Evolutionary conservation across 169 alveolate genomes (phyloP).

Genomic region (Plasmodium knowlesi): DNA sequence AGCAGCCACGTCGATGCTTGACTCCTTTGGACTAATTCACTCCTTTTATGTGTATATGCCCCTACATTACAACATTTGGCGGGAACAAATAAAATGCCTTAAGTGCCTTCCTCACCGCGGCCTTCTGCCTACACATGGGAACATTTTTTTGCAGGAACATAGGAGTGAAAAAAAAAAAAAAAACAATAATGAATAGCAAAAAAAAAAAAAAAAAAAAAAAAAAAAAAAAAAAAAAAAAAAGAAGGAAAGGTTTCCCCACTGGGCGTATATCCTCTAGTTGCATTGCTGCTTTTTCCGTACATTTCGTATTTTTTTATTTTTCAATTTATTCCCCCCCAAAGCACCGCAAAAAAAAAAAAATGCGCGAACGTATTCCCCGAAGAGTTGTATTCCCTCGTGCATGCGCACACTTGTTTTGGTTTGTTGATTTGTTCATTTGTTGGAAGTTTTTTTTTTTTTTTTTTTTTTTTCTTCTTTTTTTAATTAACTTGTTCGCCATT

Average conservation of each 20-base stretch:
- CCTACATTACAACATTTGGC: neutral
- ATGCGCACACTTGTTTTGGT: neutral
- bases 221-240: too few species aligned
- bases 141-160: neutral
- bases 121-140: neutral
- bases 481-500: neutral
- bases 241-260: neutral
- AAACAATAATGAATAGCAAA: neutral
- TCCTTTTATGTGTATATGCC: neutral
- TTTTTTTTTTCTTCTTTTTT: neutral
- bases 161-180: neutral
- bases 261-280: neutral
- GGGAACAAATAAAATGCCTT: neutral
- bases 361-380: neutral
- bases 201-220: too few species aligned
- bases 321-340: neutral
- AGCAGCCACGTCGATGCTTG: neutral
- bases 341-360: neutral
- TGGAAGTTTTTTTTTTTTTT: too few species aligned
- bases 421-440: neutral
- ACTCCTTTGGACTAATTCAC: neutral
- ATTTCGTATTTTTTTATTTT: neutral
- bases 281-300: neutral
- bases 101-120: neutral
- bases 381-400: conserved; percentile 13